Evolutionary conservation across 495 filamentous ascomycete species (phyloP).

Genomic region (Tricharina praecox): DNA sequence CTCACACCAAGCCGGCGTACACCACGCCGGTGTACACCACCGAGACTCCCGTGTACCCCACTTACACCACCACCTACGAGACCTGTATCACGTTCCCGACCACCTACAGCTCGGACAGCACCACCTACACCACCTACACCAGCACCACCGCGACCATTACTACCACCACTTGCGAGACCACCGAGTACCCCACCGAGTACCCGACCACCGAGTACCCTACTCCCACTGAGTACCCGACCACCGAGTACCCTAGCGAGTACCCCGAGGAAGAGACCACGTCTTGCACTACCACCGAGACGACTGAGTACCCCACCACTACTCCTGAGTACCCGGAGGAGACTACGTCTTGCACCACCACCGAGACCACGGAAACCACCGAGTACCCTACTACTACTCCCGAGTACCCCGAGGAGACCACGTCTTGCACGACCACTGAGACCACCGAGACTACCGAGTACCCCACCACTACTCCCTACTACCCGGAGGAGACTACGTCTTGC

Average conservation of each 20-base stretch:
- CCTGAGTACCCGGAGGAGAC: background rate
- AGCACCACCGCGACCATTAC: too few species aligned
- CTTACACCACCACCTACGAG: slow-evolving; percentile 1
- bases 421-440: background rate
- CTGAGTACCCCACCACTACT: background rate
- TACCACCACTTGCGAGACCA: background rate
- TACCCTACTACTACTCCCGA: background rate
- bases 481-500: background rate
- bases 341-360: background rate
- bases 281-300: background rate
- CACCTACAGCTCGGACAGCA: background rate
- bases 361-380: background rate
- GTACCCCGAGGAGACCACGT: background rate
- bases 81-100: background rate
- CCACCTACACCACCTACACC: slow-evolving; percentile 4
- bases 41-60: background rate
- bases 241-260: background rate
- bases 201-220: background rate
- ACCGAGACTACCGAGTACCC: background rate
- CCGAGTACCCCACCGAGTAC: too few species aligned
- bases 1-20: too few species aligned
- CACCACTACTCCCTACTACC: background rate
- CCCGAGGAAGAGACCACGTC: too few species aligned
- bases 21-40: too few species aligned
- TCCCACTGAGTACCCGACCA: background rate